Base-by-base conservation (phyloP, 305 asterid genomes). In the Andrographis paniculata region DNA sequence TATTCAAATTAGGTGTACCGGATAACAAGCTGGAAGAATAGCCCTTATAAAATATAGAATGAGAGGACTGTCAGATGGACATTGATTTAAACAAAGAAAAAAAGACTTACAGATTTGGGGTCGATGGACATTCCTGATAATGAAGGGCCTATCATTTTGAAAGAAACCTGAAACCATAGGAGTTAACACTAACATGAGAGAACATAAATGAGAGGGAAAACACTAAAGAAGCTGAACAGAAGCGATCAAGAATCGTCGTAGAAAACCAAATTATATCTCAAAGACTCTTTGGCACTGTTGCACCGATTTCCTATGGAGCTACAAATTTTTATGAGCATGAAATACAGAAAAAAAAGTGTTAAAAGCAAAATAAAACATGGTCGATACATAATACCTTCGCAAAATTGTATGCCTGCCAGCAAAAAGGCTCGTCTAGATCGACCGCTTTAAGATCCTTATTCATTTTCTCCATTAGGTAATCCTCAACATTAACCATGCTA, bases 381-480 rank as follows among this genome's bases (percentile, higher is more conserved):
- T 55, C 49, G 52, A 17, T 18, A 65, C 78, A 12, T 86, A n/a
- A n/a, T n/a, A 89, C 96, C 69, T 83, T 86, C 0, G 98, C 96
- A 59, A 78, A 86, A 60, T 78, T 79, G 63, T 89, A 89, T 11
- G 95, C 98, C 63, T 82, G 84, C 96, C 98, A 86, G 73, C 80
- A 80, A 69, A 89, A 87, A 63, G 96, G 98, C 62, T 89, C 96
- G 56, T 85, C 98, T 42, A 86, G 78, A 64, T 86, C 96, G 55
- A 70, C 98, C 43, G 94, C 85, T 71, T 75, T 87, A 67, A 89
- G 96, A 68, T 76, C 79, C 80, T 76, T 89, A 60, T 53, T 78
- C 92, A 82, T 86, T 73, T 82, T 89, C 70, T 83, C 92, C 79
- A 70, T 66, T 39, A 86, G 74, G 50, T 72, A 69, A 63, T 89